Evolutionary conservation across 129 eudicot genomes (phyloP), one percentile per base, ranked within the genome.

Genomic region (Escallonia rubra): DNA sequence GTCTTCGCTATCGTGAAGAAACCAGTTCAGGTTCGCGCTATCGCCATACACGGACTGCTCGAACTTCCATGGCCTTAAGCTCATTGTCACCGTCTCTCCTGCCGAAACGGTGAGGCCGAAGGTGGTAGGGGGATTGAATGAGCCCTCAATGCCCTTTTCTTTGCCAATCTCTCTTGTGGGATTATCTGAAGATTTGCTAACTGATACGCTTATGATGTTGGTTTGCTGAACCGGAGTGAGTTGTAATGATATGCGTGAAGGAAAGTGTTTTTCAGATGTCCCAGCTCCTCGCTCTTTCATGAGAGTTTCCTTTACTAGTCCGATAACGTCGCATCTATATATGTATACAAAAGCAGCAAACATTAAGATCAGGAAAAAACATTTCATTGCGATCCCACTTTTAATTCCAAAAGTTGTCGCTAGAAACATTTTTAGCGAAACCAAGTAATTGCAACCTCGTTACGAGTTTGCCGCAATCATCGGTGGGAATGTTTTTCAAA

Each of bases 1-100:
- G 13, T 88, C 78, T 2, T 40, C 74, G 71, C 83, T 74, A 13
- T 92, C 98, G 15, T 92, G 95, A 42, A 92, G 84, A 59, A 81
- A 88, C 98, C 98, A 92, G 38, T 84, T 86, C 64, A 92, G 70
- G 2, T 68, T 74, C 10, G 78, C 96, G 15, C 81, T 86, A 54
- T 78, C 77, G 1, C 98, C 97, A 43, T 72, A 34, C 0, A 83
- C 98, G 3, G 95, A 85, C 38, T 88, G 96, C 82, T 92, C 98
- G 67, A 92, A 92, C 45, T 92, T 92, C 98, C 98, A 92, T 4
- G 98, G 98, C 69, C 76, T 85, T 7, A 92, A 54, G 85, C 81
- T 83, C 15, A 83, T 86, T 13, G 96, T 81, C 59, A 78, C 56
- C 10, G 87, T 79, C 72, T 92, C 98, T 7, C 76, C 91, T 1